Evolutionary conservation across 805 yeast genomes (phyloP).

Genomic region (Saturnispora sanitii): DNA sequence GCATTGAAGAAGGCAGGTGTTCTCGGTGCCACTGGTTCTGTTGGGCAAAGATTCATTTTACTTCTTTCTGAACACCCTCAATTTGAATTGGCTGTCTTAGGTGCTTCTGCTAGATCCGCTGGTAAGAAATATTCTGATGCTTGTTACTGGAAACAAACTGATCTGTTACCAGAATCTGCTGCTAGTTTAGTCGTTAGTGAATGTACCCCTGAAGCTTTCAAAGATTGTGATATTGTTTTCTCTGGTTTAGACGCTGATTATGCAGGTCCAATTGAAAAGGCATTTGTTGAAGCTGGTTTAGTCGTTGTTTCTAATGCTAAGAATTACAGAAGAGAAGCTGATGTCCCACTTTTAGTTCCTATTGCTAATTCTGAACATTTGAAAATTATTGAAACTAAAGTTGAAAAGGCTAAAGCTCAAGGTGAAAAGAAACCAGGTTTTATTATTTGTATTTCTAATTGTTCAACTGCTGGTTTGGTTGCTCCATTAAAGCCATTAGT

Average conservation of each 20-base stretch:
- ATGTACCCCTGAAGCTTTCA: slow-evolving; percentile 68
- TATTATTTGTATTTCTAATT: slow-evolving; percentile 91
- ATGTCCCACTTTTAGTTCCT: slow-evolving; percentile 91
- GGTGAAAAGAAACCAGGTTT: slow-evolving; percentile 59
- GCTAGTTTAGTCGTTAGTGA: slow-evolving; percentile 58
- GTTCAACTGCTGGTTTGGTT: slow-evolving; percentile 96
- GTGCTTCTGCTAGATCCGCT: slow-evolving; percentile 91
- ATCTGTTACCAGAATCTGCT: slow-evolving; percentile 61
- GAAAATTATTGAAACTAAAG: slow-evolving; percentile 53
- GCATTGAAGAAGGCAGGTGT: slow-evolving; percentile 62
- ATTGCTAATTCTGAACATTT: slow-evolving; percentile 90
- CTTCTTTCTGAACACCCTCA: slow-evolving; percentile 81
- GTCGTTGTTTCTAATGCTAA: slow-evolving; percentile 91
- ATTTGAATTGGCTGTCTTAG: slow-evolving; percentile 73
- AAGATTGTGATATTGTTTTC: slow-evolving; percentile 87
- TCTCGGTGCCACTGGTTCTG: slow-evolving; percentile 96
- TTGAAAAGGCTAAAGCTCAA: slow-evolving; percentile 41
- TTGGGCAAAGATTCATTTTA: slow-evolving; percentile 91
- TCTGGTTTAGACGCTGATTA: slow-evolving; percentile 89
- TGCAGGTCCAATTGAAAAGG: slow-evolving; percentile 89
- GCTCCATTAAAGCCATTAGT: slow-evolving; percentile 94
- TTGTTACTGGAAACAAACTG: slow-evolving; percentile 89
- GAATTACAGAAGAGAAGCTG: slow-evolving; percentile 80
- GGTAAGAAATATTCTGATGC: slow-evolving; percentile 83
- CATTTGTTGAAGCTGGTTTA: slow-evolving; percentile 70